Conservation (phyloP, 768 basidiomycete species). For the Lactifluus piperatus region DNA sequence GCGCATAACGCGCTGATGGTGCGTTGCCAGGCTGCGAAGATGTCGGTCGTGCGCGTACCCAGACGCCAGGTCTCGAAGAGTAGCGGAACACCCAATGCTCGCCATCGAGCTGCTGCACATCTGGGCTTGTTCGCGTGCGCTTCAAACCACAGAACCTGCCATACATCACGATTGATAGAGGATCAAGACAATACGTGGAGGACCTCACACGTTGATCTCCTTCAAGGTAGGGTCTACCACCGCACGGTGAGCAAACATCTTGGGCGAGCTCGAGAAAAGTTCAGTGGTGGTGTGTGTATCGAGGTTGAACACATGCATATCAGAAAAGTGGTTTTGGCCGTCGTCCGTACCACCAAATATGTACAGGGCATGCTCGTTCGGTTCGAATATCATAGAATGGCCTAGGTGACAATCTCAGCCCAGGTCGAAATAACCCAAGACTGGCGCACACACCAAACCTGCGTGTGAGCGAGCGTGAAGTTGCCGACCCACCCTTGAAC, state of each 20-base stretch:
- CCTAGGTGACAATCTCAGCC: conserved; percentile 31
- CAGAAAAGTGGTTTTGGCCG: conserved; percentile 50
- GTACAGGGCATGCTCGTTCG: conserved; percentile 46
- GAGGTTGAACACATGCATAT: conserved; percentile 71
- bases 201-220: conserved; percentile 66
- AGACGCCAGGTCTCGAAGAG: conserved; percentile 47
- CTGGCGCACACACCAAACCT: conserved; percentile 43
- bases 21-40: not conserved
- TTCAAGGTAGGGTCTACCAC: conserved; percentile 52
- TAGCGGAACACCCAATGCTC: conserved; percentile 68
- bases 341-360: conserved; percentile 70
- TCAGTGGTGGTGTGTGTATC: conserved; percentile 48
- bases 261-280: conserved; percentile 56
- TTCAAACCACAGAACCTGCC: conserved; percentile 57
- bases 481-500: conserved; percentile 21
- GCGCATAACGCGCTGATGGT: conserved; percentile 63
- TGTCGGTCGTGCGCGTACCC: conserved; percentile 32
- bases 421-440: not conserved
- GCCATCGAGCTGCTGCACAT: conserved; percentile 37
- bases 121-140: conserved; percentile 31
- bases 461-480: conserved; percentile 41
- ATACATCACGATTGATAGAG: not conserved
- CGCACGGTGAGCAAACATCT: conserved; percentile 68
- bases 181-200: not conserved
- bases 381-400: conserved; percentile 77